Base-by-base conservation (phyloP, 129 eudicot species). In the Flaveria linearis region DNA sequence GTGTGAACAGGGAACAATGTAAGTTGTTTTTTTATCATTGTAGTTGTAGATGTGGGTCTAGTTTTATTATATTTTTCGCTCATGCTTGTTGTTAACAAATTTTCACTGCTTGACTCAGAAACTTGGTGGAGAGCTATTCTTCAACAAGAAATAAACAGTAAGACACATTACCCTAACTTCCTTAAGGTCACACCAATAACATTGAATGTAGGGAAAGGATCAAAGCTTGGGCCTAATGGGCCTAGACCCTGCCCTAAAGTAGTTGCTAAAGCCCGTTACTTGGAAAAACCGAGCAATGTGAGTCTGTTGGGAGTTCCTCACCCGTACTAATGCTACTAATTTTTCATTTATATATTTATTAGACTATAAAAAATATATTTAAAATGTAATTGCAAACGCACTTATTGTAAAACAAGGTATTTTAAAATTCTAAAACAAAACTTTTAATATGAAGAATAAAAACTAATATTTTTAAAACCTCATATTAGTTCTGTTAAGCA, bases 71-170 rank as follows among this genome's bases (percentile, higher is more conserved):
- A 7, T 46, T 57, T 18, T 14, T 47, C 51, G 20, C 14, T 56
- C 13, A n/a, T 53, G 25, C 65, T n/a, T n/a, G n/a, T 41, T 63
- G 23, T 11, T 76, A 60, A 52, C 22, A 74, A 80, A 5, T 78
- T 69, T 75, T 47, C 13, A 20, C 68, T 75, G 22, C 39, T 77
- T 71, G 53, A 47, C 53, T 22, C 90, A 90, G 96, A 82, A 90
- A 90, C 86, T 57, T 85, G 30, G 90, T 90, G 80, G 96, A 87
- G 84, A 82, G 96, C 82, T 84, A 80, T 80, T 86, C 96, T 26
- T 75, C 85, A 3, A 62, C 86, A n/a, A 74, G 67, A 49, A 41
- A 75, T 50, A 72, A 75, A 74, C 67, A 39, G 96, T 90, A 90
- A 87, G 91, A 78, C 69, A 72, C 71, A 53, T 64, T 53, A 53